phyloP scores from a whole-genome alignment of 768 basidiomycete species.

The Termitomyces sp. region DNA sequence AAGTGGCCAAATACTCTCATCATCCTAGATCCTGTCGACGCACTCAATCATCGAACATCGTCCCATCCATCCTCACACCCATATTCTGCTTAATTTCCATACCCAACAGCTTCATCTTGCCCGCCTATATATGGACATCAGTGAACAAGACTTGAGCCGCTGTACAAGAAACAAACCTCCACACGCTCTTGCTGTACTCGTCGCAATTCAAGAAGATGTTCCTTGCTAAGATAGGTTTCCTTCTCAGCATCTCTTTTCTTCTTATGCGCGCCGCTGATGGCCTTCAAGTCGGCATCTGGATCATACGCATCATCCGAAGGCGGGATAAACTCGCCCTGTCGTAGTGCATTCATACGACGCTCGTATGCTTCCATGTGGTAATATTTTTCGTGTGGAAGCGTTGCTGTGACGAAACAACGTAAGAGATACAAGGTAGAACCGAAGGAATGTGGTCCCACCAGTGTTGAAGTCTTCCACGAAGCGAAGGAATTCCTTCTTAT shows the following conservation, averaged over 20 bases:
- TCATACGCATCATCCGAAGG: constrained; percentile 73
- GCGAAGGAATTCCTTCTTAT: constrained; percentile 76
- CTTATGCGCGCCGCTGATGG: constrained; percentile 67
- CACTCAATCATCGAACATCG: constrained; percentile 42
- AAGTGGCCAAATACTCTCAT: background rate
- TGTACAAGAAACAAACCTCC: constrained; percentile 46
- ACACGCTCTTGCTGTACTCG: constrained; percentile 81
- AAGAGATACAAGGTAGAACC: background rate
- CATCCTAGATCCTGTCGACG: background rate
- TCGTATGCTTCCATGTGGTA: constrained; percentile 89
- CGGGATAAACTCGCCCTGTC: constrained; percentile 79
- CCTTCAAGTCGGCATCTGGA: constrained; percentile 78
- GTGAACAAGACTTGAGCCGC: background rate
- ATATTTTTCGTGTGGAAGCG: constrained; percentile 92
- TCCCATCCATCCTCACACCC: constrained; percentile 85
- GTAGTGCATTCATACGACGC: constrained; percentile 74
- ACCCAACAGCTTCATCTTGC: constrained; percentile 82
- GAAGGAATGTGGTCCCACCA: constrained; percentile 35
- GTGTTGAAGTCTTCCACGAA: constrained; percentile 86
- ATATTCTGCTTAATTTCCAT: constrained; percentile 83
- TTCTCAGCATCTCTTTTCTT: constrained; percentile 56
- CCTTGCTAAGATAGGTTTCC: constrained; percentile 72
- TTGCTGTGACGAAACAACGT: constrained; percentile 45
- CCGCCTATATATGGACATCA: constrained; percentile 37
- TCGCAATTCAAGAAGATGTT: constrained; percentile 77